Evolutionary conservation across 2,329 filamentous ascomycete genomes (phyloP), one percentile per base, ranked within the genome.

Genomic region (Ascochyta lentis): DNA sequence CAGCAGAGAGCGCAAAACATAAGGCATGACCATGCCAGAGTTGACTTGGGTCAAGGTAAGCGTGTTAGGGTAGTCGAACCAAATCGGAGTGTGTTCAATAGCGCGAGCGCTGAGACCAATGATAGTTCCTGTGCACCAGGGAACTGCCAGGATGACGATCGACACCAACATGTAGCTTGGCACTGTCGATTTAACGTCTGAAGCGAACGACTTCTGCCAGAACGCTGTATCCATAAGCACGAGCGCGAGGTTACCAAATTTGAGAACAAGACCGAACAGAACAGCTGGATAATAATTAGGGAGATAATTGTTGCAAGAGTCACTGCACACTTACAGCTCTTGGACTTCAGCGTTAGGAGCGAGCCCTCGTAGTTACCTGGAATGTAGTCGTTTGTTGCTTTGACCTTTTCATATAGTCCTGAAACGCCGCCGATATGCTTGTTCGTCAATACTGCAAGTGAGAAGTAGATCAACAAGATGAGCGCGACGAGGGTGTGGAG

Each of bases 291-390:
- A 3, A 1, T 3, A 2, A 24, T 56, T 34, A 56, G 53, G 3
- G n/a, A 15, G 13, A 6, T 2, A 3, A 2, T 24, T 1, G 16
- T 3, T 3, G 2, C 9, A 15, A 16, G 1, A 4, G 8, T 6
- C 1, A 3, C 3, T 3, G 7, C 3, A 4, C 7, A 47, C 49
- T 31, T 34, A 58, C 55, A 54, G 49, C 55, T 54, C 53, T 83
- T 84, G 1, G 88, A 91, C 54, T 84, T 81, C 90, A 96, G 94
- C 0, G 92, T 96, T 22, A 96, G 78, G 65, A 96, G 96, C 69
- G 87, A 91, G n/a, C 92, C 92, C 4, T 65, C 64, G 0, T 86
- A 82, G 72, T 96, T 96, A 6, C 92, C 91, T 0, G 83, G 82
- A 1, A 96, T 88, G 63, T 94, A 89, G 4, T 78, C 73, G 2